A percentile compares a stretch with the other conserved stretches of the same genome.
Evolutionary conservation across 2,329 filamentous ascomycete genomes (phyloP).

Genomic region (Ceratocystis cubensis): DNA sequence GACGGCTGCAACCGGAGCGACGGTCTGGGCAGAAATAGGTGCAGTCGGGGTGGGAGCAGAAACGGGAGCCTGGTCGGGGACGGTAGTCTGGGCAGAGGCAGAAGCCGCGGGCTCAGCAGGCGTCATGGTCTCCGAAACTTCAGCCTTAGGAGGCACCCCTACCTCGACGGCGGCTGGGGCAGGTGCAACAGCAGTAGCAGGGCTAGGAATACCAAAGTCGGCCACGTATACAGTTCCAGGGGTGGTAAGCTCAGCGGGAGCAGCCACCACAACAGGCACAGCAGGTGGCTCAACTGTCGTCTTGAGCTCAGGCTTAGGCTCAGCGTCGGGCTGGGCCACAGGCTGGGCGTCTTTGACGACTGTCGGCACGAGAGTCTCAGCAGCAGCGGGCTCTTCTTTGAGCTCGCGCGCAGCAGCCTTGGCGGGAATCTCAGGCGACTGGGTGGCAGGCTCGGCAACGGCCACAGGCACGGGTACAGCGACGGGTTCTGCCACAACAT

Average conservation of each 20-base stretch:
- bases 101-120: slow-evolving; percentile 8
- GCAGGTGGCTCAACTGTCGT: background rate
- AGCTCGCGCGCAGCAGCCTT: background rate
- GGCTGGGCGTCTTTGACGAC: background rate
- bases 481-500: background rate
- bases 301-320: background rate
- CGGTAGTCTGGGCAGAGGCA: slow-evolving; percentile 1
- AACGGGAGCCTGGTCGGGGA: background rate
- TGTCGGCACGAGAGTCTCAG: background rate
- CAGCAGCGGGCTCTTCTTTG: background rate
- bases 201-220: background rate
- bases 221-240: background rate
- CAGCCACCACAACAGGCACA: background rate
- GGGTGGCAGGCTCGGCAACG: too few species aligned
- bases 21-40: too few species aligned
- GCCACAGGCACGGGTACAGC: background rate
- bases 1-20: too few species aligned
- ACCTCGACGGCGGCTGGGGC: background rate
- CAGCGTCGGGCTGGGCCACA: background rate
- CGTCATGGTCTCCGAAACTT: background rate
- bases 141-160: background rate
- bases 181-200: background rate
- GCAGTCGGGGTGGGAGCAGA: background rate
- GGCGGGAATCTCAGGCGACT: background rate
- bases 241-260: background rate